Base-by-base conservation (phyloP, 345 rosid species). In the Corchorus olitorius region DNA sequence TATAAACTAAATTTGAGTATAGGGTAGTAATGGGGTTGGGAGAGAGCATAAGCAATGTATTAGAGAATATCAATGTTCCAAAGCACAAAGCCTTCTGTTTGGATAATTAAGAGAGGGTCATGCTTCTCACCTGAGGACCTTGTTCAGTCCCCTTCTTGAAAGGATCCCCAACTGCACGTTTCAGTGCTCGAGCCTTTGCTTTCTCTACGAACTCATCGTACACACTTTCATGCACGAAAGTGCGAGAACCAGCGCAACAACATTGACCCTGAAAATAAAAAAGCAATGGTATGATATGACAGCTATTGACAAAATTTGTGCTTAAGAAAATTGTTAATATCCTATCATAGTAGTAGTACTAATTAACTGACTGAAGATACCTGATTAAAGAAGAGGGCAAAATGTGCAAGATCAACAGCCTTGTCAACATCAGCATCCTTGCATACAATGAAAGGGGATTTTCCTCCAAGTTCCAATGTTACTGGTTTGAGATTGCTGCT, bases 381-480 rank as follows among this genome's bases (percentile, higher is more conserved):
- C 97, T 93, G 98, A 87, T 95, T 93, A 81, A 93, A 95, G 88
- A 95, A 95, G 77, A 95, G 72, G 61, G 99, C 99, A 48, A 71
- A 76, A 79, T 95, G 98, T 27, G 99, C 96, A 3, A 83, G 67
- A 84, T 95, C 97, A 52, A 88, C 99, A 3, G 99, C 99, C 72
- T 89, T 76, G 75, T 95, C 98, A 1, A 95, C 86, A 80, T 95
- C 93, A 74, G 99, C 96, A 87, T 95, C 99, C 83, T 91, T 92
- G 60, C 99, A 95, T 49, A 93, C 88, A 72, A 95, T 92, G 79
- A 95, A 95, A 35, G 99, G 96, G 17, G 99, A 95, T 89, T 95
- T 95, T 69, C 99, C 99, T 78, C 99, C 99, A 39, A 95, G 98
- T 85, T 95, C 99, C 82, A 95, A 84, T 70, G 97, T 93, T 72